These are phyloP conservation scores for Didymellaceae sp. DNA, from an alignment of 2,329 filamentous ascomycete genomes.

Conservation along the genomic window DNA sequence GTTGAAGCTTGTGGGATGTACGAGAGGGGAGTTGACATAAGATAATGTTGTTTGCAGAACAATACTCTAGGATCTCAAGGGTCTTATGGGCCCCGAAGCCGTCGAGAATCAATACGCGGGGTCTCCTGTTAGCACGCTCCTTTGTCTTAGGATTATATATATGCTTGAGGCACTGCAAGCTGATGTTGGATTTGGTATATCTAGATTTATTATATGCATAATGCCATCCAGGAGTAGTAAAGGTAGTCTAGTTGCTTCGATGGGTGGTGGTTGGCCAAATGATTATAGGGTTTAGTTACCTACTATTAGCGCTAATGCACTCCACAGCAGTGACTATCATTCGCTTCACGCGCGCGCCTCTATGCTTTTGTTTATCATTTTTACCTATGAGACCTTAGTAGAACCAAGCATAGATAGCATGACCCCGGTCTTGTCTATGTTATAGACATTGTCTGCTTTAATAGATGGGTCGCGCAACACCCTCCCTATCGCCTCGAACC, in stretches of 20 bases:
- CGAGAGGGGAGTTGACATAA: conserved; percentile 19
- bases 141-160: conserved; percentile 47
- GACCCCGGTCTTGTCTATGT: conserved; percentile 21
- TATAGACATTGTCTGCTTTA: conserved; percentile 22
- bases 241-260: conserved; percentile 12
- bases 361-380: conserved; percentile 19
- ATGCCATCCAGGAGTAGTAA: conserved; percentile 22
- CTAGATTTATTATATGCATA: conserved; percentile 21
- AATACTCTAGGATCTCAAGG: conserved; percentile 43
- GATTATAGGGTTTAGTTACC: conserved; percentile 19
- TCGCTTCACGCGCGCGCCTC: conserved; percentile 22
- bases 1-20: conserved; percentile 24
- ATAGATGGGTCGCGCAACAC: conserved; percentile 22
- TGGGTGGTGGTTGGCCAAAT: conserved; percentile 25
- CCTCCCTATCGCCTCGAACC: conserved; percentile 30
- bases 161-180: conserved; percentile 43
- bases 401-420: conserved; percentile 22
- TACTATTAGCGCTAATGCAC: conserved; percentile 21
- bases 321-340: conserved; percentile 22
- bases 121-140: conserved; percentile 36
- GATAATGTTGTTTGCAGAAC: conserved; percentile 38
- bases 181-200: conserved; percentile 43
- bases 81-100: conserved; percentile 47
- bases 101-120: conserved; percentile 44
- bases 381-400: conserved; percentile 28